These are phyloP conservation scores for Thymus mandschuricus DNA, from an alignment of 257 asterid genomes.

Conservation along the genomic window DNA sequence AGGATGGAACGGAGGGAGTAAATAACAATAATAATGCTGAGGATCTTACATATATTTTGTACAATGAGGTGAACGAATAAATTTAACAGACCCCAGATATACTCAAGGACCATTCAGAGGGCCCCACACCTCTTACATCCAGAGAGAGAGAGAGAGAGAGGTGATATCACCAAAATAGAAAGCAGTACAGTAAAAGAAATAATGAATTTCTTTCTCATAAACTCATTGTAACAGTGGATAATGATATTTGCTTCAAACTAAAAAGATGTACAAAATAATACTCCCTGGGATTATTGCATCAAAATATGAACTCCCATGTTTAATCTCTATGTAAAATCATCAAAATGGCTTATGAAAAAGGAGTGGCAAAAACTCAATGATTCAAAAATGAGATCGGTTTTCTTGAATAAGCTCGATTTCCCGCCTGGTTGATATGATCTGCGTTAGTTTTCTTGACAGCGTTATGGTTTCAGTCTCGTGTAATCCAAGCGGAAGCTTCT, in stretches of 20 bases:
- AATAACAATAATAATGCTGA: neutral
- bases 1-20: neutral
- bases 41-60: neutral
- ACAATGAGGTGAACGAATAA: neutral
- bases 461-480: neutral
- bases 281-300: conserved; percentile 31
- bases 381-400: conserved; percentile 22
- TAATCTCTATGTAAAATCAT: neutral
- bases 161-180: too few relatives aligned
- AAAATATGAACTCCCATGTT: conserved; percentile 10
- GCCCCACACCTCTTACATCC: conserved; percentile 8
- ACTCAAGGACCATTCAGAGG: conserved; percentile 11
- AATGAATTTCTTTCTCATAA: neutral
- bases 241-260: conserved; percentile 5
- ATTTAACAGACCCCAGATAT: neutral
- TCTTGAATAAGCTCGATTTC: conserved; percentile 7
- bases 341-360: conserved; percentile 14
- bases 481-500: conserved; percentile 10
- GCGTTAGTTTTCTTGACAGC: conserved; percentile 8
- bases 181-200: neutral
- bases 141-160: neutral
- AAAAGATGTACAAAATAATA: conserved; percentile 18
- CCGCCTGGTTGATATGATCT: conserved; percentile 17
- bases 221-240: conserved; percentile 15
- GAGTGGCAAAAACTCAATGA: neutral